Conservation (phyloP, 2,329 filamentous ascomycete genomes). For the Exophiala phaeomuriformis region DNA sequence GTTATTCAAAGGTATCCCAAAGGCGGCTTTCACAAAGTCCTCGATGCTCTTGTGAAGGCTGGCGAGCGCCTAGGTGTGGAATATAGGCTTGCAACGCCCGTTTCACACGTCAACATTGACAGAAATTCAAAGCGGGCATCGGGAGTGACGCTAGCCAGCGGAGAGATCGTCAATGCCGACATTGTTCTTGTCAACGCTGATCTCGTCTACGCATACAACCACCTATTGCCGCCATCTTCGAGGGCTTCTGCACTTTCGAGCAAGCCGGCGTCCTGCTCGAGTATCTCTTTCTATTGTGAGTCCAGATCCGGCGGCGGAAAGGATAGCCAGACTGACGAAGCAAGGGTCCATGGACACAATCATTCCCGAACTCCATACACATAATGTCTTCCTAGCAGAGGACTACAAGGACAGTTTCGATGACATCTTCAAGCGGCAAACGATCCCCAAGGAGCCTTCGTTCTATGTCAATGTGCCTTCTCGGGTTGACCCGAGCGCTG, state of each 20-base stretch:
- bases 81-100: constrained; percentile 54
- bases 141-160: constrained; percentile 54
- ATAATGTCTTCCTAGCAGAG: constrained; percentile 72
- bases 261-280: constrained; percentile 52
- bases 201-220: constrained; percentile 65
- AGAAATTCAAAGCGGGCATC: constrained; percentile 47
- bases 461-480: constrained; percentile 74
- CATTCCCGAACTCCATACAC: constrained; percentile 57
- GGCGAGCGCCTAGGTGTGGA: constrained; percentile 56
- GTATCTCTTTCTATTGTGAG: constrained; percentile 64
- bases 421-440: constrained; percentile 63
- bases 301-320: background rate
- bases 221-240: constrained; percentile 53
- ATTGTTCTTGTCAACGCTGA: constrained; percentile 66
- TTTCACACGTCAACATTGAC: constrained; percentile 50
- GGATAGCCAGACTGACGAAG: constrained; percentile 28
- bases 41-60: constrained; percentile 57
- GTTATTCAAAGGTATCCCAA: constrained; percentile 31
- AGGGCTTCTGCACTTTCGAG: constrained; percentile 36
- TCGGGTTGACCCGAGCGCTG: constrained; percentile 59
- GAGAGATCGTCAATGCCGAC: constrained; percentile 55
- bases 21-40: constrained; percentile 61
- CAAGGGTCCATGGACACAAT: constrained; percentile 49
- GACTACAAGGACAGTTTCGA: constrained; percentile 68
- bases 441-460: constrained; percentile 59